Evolutionary conservation across 2,329 filamentous ascomycete genomes (phyloP), one percentile per base, ranked within the genome.

Genomic region (Mollisia scopiformis): DNA sequence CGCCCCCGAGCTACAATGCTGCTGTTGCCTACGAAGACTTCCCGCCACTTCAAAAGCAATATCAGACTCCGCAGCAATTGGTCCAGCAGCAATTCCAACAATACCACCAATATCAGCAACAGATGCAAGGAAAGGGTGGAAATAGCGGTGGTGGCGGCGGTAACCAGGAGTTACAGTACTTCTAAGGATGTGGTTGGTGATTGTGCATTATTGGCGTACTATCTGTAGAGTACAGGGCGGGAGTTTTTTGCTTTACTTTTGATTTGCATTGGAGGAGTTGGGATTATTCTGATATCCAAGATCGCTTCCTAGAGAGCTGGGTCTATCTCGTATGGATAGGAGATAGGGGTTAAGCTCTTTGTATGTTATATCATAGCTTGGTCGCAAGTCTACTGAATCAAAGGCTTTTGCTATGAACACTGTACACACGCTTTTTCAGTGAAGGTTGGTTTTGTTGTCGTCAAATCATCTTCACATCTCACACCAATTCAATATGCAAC

Each of bases 21-120:
- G 69, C 67, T 8, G 70, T 74, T 14, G 64, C 71, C 1, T 74
- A 75, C 55, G 73, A 75, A 51, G 73, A 75, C 52, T 74, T 74
- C 55, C 72, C 72, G 2, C 71, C 71, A 1, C 56, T 74, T 11
- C 73, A 73, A 25, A 73, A 73, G 30, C 68, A 70, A 19, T 70
- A 73, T 58, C 72, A 73, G 50, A 72, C 66, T 6, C 71, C 70
- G 14, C 71, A 74, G 47, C 71, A 73, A 63, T 59, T 72, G 8
- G 67, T 72, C 16, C 69, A 73, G 47, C 69, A 71, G 21, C 69
- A 73, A 28, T 72, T 73, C 50, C 62, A 72, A 23, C 69, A 72
- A 37, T 73, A 72, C 31, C 65, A 72, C 11, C 64, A 71, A 23
- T 71, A 68, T 19, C 69, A 73, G 43, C 64, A 72, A 39, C 66